Evolutionary conservation across 2,329 filamentous ascomycete species (phyloP).

Genomic region (Epichloe aotearoae): DNA sequence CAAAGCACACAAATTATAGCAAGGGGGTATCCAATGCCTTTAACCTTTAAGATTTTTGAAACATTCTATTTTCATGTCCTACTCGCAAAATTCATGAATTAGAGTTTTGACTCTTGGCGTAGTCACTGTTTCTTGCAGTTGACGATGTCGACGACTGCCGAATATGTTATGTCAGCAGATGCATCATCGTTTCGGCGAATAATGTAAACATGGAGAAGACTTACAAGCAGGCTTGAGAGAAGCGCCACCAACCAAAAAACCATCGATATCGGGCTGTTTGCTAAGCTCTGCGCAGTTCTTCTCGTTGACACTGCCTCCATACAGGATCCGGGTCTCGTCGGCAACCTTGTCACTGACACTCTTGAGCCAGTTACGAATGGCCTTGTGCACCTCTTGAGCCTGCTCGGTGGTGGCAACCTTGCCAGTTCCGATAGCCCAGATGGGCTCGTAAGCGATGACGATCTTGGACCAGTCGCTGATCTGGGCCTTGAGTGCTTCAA

Average conservation of each 20-base stretch:
- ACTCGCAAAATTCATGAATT: background rate
- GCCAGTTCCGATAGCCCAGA: slow-evolving; percentile 92
- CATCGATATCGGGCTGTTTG: slow-evolving; percentile 91
- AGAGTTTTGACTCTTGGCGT: background rate
- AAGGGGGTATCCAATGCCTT: background rate
- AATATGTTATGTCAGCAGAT: background rate
- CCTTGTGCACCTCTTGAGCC: slow-evolving; percentile 87
- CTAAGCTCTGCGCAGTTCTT: slow-evolving; percentile 94
- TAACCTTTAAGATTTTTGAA: background rate
- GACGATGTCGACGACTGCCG: slow-evolving; percentile 44
- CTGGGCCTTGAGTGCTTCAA: slow-evolving; percentile 66
- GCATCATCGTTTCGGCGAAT: background rate
- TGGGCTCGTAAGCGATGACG: slow-evolving; percentile 96
- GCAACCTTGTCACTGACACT: slow-evolving; percentile 63
- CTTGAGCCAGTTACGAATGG: slow-evolving; percentile 80
- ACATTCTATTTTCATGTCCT: background rate
- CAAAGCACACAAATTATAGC: background rate
- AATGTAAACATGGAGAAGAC: slow-evolving; percentile 19
- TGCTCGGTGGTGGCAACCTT: slow-evolving; percentile 82
- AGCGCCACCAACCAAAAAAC: slow-evolving; percentile 92
- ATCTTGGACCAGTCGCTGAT: slow-evolving; percentile 83
- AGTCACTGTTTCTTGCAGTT: slow-evolving; percentile 37
- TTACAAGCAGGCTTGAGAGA: slow-evolving; percentile 92
- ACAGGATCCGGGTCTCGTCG: slow-evolving; percentile 84
- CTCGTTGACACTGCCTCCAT: slow-evolving; percentile 91